These are phyloP conservation scores for Miscanthus sacchariflorus DNA, from an alignment of 202 grass and related monocot species.

Conservation along the genomic window DNA sequence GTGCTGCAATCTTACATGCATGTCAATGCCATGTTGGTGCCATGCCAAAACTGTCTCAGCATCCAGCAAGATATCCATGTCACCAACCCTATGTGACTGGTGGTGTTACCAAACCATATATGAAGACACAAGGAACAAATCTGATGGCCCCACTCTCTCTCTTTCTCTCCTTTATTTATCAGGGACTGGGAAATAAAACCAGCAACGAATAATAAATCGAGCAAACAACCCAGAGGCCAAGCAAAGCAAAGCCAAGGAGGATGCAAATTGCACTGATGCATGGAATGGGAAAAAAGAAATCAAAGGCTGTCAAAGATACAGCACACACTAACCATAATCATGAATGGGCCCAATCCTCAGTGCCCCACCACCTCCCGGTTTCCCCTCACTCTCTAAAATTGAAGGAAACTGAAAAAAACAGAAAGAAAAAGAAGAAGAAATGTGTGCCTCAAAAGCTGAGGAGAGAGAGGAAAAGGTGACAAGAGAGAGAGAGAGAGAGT, in stretches of 20 bases:
- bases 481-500: neutral
- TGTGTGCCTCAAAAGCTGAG: conserved; percentile 22
- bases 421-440: neutral
- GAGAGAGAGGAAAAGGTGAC: neutral
- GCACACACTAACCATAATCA: conserved; percentile 57
- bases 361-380: conserved; percentile 2
- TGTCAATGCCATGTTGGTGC: neutral
- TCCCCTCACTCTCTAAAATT: neutral
- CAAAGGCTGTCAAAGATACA: conserved; percentile 43
- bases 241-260: conserved; percentile 39
- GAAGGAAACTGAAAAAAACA: neutral
- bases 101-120: conserved; percentile 37
- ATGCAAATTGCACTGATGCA: conserved; percentile 22
- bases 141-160: neutral
- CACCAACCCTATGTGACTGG: conserved; percentile 26
- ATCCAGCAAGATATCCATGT: conserved; percentile 47
- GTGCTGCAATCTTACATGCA: too few species aligned
- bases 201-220: conserved; percentile 35
- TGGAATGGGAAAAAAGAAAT: neutral
- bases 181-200: neutral
- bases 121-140: conserved; percentile 2
- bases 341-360: conserved; percentile 40
- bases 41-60: conserved; percentile 13
- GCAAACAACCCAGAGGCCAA: conserved; percentile 30
- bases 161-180: too few species aligned